Evolutionary conservation across 2,329 filamentous ascomycete genomes (phyloP).

Genomic region (Nectriaceae sp.): DNA sequence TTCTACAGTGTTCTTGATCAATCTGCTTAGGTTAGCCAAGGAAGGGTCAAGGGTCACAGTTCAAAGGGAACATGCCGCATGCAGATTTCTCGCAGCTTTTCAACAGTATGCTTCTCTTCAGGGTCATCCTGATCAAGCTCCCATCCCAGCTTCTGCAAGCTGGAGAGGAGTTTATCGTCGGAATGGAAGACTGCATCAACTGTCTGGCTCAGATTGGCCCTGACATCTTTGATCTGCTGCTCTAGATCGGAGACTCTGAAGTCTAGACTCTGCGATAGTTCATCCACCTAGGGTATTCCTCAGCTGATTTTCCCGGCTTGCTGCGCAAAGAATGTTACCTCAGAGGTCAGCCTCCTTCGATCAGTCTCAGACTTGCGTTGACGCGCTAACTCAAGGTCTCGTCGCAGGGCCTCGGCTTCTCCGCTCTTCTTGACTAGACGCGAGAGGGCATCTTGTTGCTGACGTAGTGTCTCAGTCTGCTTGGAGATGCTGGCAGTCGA

Average conservation of each 20-base stretch:
- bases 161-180: slow-evolving; percentile 66
- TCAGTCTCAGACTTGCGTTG: slow-evolving; percentile 37
- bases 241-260: slow-evolving; percentile 51
- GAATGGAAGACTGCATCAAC: slow-evolving; percentile 54
- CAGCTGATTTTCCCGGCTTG: not conserved
- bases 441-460: slow-evolving; percentile 63
- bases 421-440: slow-evolving; percentile 46
- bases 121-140: slow-evolving; percentile 57
- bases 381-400: slow-evolving; percentile 30
- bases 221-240: slow-evolving; percentile 50
- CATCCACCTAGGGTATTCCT: slow-evolving; percentile 43
- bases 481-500: slow-evolving; percentile 66
- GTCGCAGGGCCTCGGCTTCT: slow-evolving; percentile 31
- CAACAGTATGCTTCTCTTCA: slow-evolving; percentile 54
- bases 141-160: slow-evolving; percentile 65
- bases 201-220: slow-evolving; percentile 47
- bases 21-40: slow-evolving; percentile 33
- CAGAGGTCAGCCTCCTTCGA: slow-evolving; percentile 42
- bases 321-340: slow-evolving; percentile 33
- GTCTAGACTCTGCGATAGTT: slow-evolving; percentile 48
- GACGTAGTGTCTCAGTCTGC: slow-evolving; percentile 62
- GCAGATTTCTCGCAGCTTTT: slow-evolving; percentile 60
- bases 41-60: not conserved
- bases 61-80: slow-evolving; percentile 43
- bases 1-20: slow-evolving; percentile 61